Conservation (phyloP, 345 rosid species). For the Melastoma malabathricum region DNA sequence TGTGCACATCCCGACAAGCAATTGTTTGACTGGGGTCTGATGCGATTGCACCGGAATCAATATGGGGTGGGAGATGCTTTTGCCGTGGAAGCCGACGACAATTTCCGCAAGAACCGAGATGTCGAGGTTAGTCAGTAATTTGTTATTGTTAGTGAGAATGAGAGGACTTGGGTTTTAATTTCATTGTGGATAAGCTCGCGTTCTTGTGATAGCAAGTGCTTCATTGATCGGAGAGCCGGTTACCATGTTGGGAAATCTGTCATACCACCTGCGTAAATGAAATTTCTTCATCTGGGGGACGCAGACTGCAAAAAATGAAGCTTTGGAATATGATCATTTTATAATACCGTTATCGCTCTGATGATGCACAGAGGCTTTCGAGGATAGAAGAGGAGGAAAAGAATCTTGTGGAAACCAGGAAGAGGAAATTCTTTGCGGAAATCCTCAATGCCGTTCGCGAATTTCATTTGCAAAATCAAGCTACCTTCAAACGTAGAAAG, state of each 20-base stretch:
- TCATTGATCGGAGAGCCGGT: no score
- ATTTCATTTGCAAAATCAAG: slow-evolving; percentile 69
- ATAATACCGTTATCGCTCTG: slow-evolving; percentile 2
- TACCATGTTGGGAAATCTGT: no score
- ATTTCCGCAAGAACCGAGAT: slow-evolving; percentile 85
- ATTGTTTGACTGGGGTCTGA: slow-evolving; percentile 92
- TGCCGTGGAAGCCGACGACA: slow-evolving; percentile 79
- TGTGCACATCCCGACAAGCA: slow-evolving; percentile 61
- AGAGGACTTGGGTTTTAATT: no score
- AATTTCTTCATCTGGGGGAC: no score
- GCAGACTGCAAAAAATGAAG: no score
- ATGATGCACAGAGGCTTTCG: slow-evolving; percentile 57
- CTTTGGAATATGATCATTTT: not conserved
- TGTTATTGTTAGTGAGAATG: not conserved
- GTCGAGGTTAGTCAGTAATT: slow-evolving; percentile 50
- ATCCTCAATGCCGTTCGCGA: slow-evolving; percentile 85
- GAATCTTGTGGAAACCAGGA: slow-evolving; percentile 62
- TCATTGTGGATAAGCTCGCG: no score
- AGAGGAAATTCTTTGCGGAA: slow-evolving; percentile 79
- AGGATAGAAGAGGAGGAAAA: slow-evolving; percentile 83
- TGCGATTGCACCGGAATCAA: slow-evolving; percentile 62
- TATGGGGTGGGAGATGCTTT: slow-evolving; percentile 91
- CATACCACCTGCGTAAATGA: no score
- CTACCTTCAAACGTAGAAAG: slow-evolving; percentile 77
- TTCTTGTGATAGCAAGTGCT: no score